Base-by-base conservation (phyloP, 2,329 filamentous ascomycete genomes). In the Ophiostoma fasciatum region DNA sequence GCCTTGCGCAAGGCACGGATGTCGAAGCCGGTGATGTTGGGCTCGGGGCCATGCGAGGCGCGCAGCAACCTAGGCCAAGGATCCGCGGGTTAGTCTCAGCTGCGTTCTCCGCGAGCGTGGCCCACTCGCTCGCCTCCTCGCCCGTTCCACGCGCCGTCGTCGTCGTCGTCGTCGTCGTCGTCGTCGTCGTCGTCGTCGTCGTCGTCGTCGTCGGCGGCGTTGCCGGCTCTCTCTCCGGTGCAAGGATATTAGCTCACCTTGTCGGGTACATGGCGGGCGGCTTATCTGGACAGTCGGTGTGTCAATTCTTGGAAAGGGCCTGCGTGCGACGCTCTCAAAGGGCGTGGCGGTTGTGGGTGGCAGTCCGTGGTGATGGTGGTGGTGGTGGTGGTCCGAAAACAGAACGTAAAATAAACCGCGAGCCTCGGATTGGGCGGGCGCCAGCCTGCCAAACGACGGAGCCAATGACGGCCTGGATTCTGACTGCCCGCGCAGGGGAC, bases 11-110 rank as follows among this genome's bases (percentile, higher is more conserved):
- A 78, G 60, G 82, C 80, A 56, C 74, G 74, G 52, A 84, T 70
- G 64, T 90, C 79, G 70, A 96, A 96, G 62, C 88, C 88, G 51
- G 88, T 94, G 60, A 92, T 74, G 69, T 83, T 85, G 54, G 73
- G 68, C 64, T 71, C 69, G 49, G 59, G 58, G 53, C 61, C 60
- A 52, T 63, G 56, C 41, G 57, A 59, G 52, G 65, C 62, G 52
- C 64, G 63, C 52, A 68, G 61, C 57, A 71, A 60, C 58, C 62
- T 66, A 37, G 17, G 19, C n/a, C n/a, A n/a, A n/a, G n/a, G n/a
- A n/a, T n/a, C n/a, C n/a, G n/a, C n/a, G n/a, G n/a, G n/a, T n/a
- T n/a, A n/a, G n/a, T n/a, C n/a, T n/a, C n/a, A n/a, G n/a, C n/a
- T n/a, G n/a, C n/a, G n/a, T n/a, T n/a, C n/a, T n/a, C n/a, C n/a